Conservation (phyloP, 176 grass and related monocot species). For the Tillandsia fasciculata region DNA sequence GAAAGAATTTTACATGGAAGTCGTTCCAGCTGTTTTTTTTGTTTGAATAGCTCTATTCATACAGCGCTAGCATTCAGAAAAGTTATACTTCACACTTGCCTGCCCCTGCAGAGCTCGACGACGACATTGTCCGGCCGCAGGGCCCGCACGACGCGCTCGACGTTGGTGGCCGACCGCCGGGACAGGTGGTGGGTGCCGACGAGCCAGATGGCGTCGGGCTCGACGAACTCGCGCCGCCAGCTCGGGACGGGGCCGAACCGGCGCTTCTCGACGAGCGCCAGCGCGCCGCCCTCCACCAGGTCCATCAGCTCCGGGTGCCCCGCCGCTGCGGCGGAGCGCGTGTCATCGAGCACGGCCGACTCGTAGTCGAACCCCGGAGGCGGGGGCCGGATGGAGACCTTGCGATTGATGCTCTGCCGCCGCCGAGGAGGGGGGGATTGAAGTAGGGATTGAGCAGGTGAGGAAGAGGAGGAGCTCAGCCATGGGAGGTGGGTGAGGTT, state of each 20-base stretch:
- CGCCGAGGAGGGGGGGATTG: not conserved
- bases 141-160: constrained; percentile 58
- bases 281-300: constrained; percentile 62
- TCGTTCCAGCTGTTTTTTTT: no score
- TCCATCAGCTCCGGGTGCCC: constrained; percentile 48
- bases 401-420: not conserved
- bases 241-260: constrained; percentile 73
- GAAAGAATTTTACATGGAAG: no score
- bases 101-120: constrained; percentile 94
- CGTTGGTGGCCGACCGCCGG: constrained; percentile 40
- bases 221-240: constrained; percentile 72
- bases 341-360: constrained; percentile 48
- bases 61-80: not conserved
- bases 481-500: not conserved
- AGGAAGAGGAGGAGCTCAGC: not conserved
- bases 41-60: no score
- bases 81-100: constrained; percentile 32
- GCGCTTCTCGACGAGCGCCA: constrained; percentile 61
- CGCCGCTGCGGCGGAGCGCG: constrained; percentile 30
- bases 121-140: constrained; percentile 75
- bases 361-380: constrained; percentile 79
- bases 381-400: constrained; percentile 52
- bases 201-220: constrained; percentile 81
- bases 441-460: constrained; percentile 14
- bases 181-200: constrained; percentile 86